Conservation (phyloP, 306 rosid genomes). For the Trifolium dubium region DNA sequence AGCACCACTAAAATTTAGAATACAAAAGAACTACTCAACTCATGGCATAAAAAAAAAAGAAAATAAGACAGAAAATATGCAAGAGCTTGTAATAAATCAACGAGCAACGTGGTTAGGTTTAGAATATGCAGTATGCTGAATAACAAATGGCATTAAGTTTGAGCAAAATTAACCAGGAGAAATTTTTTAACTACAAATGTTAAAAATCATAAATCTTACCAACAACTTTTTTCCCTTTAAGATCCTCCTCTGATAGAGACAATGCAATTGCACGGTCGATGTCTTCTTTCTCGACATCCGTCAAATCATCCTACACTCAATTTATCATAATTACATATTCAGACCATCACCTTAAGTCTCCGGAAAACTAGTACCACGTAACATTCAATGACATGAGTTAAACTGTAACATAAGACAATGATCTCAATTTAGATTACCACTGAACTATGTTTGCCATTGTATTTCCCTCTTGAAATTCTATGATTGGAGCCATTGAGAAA, state of each 20-base stretch:
- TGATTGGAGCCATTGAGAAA: constrained; percentile 70
- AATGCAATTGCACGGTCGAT: constrained; percentile 71
- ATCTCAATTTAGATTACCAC: constrained; percentile 54
- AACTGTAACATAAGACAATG: neutral
- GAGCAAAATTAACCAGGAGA: constrained; percentile 20
- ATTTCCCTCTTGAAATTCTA: constrained; percentile 51
- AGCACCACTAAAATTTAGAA: constrained; percentile 18
- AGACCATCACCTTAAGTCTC: constrained; percentile 34
- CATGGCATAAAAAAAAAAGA: neutral
- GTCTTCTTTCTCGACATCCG: constrained; percentile 66
- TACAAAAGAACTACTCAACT: constrained; percentile 17
- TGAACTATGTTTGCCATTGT: constrained; percentile 54
- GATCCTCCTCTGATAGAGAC: constrained; percentile 74
- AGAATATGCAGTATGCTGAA: constrained; percentile 24
- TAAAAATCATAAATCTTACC: constrained; percentile 59
- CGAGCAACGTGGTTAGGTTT: constrained; percentile 6
- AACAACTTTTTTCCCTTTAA: constrained; percentile 53
- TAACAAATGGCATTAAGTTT: neutral
- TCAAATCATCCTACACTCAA: constrained; percentile 66
- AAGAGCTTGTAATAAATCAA: constrained; percentile 17
- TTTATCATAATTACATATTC: constrained; percentile 40
- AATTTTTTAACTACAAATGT: constrained; percentile 19
- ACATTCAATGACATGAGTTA: constrained; percentile 29
- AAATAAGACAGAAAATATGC: neutral
- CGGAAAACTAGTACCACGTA: constrained; percentile 23